These are phyloP conservation scores for Anacardium occidentale DNA, from an alignment of 345 rosid species.

Conservation along the genomic window DNA sequence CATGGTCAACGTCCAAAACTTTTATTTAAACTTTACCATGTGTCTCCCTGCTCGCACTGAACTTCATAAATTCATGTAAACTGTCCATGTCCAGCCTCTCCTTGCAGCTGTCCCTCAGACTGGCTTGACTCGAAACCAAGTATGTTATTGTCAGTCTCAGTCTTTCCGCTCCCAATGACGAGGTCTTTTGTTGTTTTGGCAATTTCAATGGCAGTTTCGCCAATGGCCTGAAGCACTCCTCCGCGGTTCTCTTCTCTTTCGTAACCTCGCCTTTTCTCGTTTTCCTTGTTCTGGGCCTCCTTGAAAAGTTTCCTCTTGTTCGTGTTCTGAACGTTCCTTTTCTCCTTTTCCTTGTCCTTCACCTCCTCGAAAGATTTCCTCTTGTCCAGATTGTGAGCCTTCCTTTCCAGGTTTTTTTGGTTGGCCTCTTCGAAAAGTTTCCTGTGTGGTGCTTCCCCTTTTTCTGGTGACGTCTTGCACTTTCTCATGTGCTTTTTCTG, in stretches of 20 bases:
- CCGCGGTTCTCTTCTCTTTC: background rate
- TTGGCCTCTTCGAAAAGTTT: too few species aligned
- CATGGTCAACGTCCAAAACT: background rate
- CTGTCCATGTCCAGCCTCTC: constrained; percentile 6
- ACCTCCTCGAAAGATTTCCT: background rate
- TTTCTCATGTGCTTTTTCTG: constrained; percentile 20
- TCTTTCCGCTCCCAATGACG: constrained; percentile 38
- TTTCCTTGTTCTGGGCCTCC: constrained; percentile 10
- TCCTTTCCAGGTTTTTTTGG: too few species aligned
- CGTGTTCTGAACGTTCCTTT: background rate
- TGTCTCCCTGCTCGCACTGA: background rate
- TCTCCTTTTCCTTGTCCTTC: background rate
- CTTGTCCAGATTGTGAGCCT: too few species aligned
- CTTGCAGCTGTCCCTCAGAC: background rate
- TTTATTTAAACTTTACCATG: background rate
- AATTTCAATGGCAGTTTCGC: constrained; percentile 71
- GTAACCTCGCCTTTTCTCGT: background rate
- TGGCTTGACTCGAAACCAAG: background rate
- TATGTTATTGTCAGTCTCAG: too few species aligned
- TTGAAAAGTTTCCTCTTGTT: background rate
- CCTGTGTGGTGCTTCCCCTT: constrained; percentile 6
- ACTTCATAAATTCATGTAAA: too few species aligned
- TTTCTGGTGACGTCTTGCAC: too few species aligned
- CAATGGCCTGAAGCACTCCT: constrained; percentile 58
- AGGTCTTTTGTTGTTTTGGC: constrained; percentile 58